Conservation (phyloP, 2,329 filamentous ascomycete species). For the Ceratocystis albifundus region DNA sequence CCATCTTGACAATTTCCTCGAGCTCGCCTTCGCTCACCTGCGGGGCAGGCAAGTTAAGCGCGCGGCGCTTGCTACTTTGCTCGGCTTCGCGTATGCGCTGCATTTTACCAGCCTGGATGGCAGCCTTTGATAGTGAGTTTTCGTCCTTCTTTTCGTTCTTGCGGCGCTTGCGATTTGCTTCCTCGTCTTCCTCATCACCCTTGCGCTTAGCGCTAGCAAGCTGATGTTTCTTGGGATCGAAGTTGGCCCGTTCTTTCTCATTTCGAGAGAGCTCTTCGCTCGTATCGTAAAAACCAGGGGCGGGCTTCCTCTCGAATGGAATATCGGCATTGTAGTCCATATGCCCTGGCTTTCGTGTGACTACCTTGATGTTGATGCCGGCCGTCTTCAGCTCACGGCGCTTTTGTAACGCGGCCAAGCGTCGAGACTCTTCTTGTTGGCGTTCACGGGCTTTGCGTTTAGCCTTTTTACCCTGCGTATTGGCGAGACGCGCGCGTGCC, state of each 20-base stretch:
- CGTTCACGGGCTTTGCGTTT: constrained; percentile 94
- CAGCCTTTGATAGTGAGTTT: constrained; percentile 63
- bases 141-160: constrained; percentile 75
- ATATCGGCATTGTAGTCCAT: constrained; percentile 99
- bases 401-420: constrained; percentile 85
- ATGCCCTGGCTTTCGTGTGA: constrained; percentile 81
- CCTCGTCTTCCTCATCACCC: constrained; percentile 74
- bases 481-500: constrained; percentile 87
- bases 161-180: constrained; percentile 68
- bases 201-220: constrained; percentile 76
- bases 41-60: constrained; percentile 72
- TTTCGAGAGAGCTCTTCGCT: constrained; percentile 68
- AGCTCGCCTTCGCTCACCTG: constrained; percentile 88
- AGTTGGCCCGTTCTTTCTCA: constrained; percentile 70
- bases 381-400: constrained; percentile 92
- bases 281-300: constrained; percentile 87
- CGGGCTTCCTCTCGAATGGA: constrained; percentile 87
- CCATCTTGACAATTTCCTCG: constrained; percentile 98
- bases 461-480: constrained; percentile 97
- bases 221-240: constrained; percentile 88
- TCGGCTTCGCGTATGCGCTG: constrained; percentile 93
- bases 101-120: constrained; percentile 84
- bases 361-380: constrained; percentile 95
- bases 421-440: constrained; percentile 85
- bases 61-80: constrained; percentile 82